Evolutionary conservation across 352 stramenopile genomes (phyloP).

Genomic region (Lagenidium sp.): DNA sequence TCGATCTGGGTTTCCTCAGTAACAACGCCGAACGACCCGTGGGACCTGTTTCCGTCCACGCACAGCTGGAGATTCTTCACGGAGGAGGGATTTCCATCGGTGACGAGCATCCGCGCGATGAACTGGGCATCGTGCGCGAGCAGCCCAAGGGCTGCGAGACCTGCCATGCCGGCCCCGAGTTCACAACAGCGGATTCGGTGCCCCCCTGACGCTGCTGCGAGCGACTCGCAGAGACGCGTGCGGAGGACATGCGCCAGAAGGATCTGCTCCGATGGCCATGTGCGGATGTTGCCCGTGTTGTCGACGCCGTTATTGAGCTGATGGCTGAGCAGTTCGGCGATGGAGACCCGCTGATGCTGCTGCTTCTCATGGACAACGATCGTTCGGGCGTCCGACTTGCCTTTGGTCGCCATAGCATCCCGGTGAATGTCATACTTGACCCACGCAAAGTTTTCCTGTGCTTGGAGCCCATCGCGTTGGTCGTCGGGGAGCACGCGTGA

Average conservation of each 20-base stretch:
- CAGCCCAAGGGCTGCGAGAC: conserved; percentile 56
- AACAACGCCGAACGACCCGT: conserved; percentile 14
- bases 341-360: conserved; percentile 36
- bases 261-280: conserved; percentile 74
- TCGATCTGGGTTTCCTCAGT: background rate
- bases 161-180: conserved; percentile 68
- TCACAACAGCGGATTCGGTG: conserved; percentile 42
- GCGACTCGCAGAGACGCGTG: conserved; percentile 17
- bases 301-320: conserved; percentile 71
- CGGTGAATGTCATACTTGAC: conserved; percentile 33
- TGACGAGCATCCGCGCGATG: conserved; percentile 44
- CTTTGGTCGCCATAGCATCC: no score
- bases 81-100: conserved; percentile 60
- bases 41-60: conserved; percentile 57
- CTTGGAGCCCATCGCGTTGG: no score
- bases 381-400: background rate
- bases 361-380: conserved; percentile 68
- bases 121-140: conserved; percentile 28
- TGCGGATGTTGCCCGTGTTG: conserved; percentile 86
- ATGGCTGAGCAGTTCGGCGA: conserved; percentile 67
- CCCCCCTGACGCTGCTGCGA: conserved; percentile 8
- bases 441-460: conserved; percentile 39
- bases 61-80: conserved; percentile 63
- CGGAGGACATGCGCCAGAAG: conserved; percentile 56
- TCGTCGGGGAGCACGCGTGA: background rate